Conservation (phyloP, 2,329 filamentous ascomycete species). For the Fusarium piperis region DNA sequence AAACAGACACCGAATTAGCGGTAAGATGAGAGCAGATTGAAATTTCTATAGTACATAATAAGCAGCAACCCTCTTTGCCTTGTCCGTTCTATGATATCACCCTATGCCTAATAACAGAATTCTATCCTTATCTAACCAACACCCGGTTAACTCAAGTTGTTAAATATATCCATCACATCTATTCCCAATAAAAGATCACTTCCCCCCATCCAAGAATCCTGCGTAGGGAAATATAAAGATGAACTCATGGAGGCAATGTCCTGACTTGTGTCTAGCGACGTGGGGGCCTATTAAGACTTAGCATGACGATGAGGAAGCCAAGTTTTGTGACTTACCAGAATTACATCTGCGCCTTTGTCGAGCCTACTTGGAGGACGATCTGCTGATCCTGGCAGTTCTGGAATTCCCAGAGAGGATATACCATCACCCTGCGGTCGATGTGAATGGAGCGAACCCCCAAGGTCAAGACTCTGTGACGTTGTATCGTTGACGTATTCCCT, state of each 20-base stretch:
- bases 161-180: conserved; percentile 39
- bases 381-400: neutral
- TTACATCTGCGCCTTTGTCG: neutral
- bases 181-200: conserved; percentile 31
- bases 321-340: neutral
- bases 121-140: neutral
- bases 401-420: neutral
- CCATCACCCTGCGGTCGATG: neutral
- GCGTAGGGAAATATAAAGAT: conserved; percentile 10
- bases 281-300: neutral
- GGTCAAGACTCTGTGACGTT: neutral
- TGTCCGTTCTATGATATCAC: neutral
- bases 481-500: conserved; percentile 34
- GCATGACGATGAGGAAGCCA: neutral
- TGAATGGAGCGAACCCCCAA: neutral
- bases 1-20: neutral
- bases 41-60: neutral
- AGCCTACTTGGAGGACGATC: neutral
- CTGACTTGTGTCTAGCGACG: neutral
- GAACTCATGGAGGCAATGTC: neutral
- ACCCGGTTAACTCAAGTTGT: neutral
- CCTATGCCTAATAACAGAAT: neutral
- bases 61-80: neutral
- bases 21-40: neutral
- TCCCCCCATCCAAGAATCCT: conserved; percentile 27